Base-by-base conservation (phyloP, 164 flowering plant species). In the Annona squamosa region DNA sequence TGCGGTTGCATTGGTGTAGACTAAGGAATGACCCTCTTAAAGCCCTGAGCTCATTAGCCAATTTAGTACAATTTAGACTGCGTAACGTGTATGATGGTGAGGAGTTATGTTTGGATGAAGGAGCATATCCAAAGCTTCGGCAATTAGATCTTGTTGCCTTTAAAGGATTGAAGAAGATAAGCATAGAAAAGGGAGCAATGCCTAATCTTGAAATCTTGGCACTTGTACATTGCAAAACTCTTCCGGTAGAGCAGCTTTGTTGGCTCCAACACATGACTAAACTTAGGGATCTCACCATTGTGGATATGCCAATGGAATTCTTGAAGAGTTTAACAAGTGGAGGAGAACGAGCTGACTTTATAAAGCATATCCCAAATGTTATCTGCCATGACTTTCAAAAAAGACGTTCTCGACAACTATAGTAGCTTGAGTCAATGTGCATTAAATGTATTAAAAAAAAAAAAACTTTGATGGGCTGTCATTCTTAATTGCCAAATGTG, bases 1-100 rank as follows among this genome's bases (percentile, higher is more conserved):
- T 73, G 13, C 4, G 3, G 13, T 16, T 73, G 46, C 26, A 63
- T 1, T 65, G 75, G 75, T 73, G 69, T 19, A 73, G 46, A 17
- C 42, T 73, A 9, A 7, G 41, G 46, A 19, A 73, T 2, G 70
- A 73, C 52, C 69, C 69, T 1, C 43, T 73, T 48, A 5, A 12
- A 12, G 59, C 13, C 42, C 75, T 73, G 0, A 4, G 42, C 41
- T 45, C 19, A n/a, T 41, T 73, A 2, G 69, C 75, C 7, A 65
- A 13, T 13, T 68, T 73, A 6, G 12, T 47, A 17, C 10, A 48
- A 17, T 63, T 73, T 13, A 41, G 4, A 13, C 68, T 73, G 0
- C 3, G 19, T 52, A 16, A 48, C 0, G 75, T 69, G 4, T 73
- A 73, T 52, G 26, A 2, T 0, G 75, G 75, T 41, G 43, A 19